These are phyloP conservation scores for Haplosporangium gracile DNA, from an alignment of 192 early-diverging fungal genomes.

Conservation along the genomic window DNA sequence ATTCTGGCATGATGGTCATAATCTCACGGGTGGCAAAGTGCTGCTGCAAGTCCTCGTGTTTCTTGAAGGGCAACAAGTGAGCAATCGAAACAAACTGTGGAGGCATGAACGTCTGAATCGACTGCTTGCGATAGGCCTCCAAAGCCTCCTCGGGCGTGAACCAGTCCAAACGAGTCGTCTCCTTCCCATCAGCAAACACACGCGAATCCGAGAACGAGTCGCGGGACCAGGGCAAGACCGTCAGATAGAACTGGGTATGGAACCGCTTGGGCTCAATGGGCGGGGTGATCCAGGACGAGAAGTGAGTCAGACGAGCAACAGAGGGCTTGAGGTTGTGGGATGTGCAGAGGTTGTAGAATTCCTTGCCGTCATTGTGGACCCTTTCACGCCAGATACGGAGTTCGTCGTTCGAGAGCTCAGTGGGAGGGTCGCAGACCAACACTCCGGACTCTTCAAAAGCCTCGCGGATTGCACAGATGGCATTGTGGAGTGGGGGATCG, in stretches of 20 bases:
- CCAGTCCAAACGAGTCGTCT: constrained; percentile 77
- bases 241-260: constrained; percentile 77
- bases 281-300: constrained; percentile 79
- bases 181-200: constrained; percentile 67
- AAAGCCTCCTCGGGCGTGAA: constrained; percentile 72
- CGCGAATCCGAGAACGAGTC: constrained; percentile 39
- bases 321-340: constrained; percentile 59
- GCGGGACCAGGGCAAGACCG: constrained; percentile 62
- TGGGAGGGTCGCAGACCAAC: constrained; percentile 62
- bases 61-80: constrained; percentile 59
- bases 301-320: constrained; percentile 64
- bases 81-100: constrained; percentile 76
- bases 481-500: constrained; percentile 54
- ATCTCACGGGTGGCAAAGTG: constrained; percentile 32
- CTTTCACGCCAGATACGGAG: constrained; percentile 60
- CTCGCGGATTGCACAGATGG: constrained; percentile 79
- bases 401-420: constrained; percentile 25
- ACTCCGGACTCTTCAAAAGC: constrained; percentile 88
- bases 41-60: constrained; percentile 62
- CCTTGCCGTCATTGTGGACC: constrained; percentile 61
- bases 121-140: constrained; percentile 56
- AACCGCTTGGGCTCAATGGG: constrained; percentile 67
- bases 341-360: constrained; percentile 66
- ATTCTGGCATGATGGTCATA: constrained; percentile 52
- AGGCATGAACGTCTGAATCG: constrained; percentile 67